Evolutionary conservation across 352 stramenopile genomes (phyloP), one percentile per base, ranked within the genome.

Genomic region (Phytophthora brassicae): DNA sequence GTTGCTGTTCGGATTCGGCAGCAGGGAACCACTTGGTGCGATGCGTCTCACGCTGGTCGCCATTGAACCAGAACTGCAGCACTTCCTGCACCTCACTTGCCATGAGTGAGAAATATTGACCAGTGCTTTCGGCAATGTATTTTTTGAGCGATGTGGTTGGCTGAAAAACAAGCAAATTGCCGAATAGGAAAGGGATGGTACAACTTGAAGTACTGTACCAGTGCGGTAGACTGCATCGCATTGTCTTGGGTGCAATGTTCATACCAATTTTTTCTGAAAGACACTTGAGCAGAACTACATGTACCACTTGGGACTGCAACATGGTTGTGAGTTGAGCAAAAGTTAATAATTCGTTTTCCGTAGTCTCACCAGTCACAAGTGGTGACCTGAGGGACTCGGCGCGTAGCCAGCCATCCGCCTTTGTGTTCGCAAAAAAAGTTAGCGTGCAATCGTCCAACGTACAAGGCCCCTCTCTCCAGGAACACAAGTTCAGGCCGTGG

Each of bases 281-380:
- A n/a, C n/a, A n/a, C n/a, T n/a, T n/a, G n/a, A n/a, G n/a, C n/a
- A n/a, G n/a, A n/a, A n/a, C n/a, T n/a, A n/a, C n/a, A n/a, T n/a
- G n/a, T n/a, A n/a, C n/a, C n/a, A n/a, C n/a, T n/a, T n/a, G n/a
- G n/a, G n/a, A n/a, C n/a, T n/a, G n/a, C n/a, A n/a, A n/a, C n/a
- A n/a, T n/a, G n/a, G n/a, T n/a, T n/a, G n/a, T n/a, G n/a, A n/a
- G n/a, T 67, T 16, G 59, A 67, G 44, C 82, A 98, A 45, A 89
- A 97, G 73, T 99, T 95, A 62, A 74, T 97, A 20, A 88, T 99
- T 46, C 60, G 98, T 74, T 97, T 90, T 6, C 96, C 96, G 0
- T n/a, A 98, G 92, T 6, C 58, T 98, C 19, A 98, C 94, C 29
- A 86, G 79, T 36, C 77, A 80, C 59, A 99, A 99, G 69, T 98